Conservation (phyloP, 257 asterid genomes). For the Echites panduratus region DNA sequence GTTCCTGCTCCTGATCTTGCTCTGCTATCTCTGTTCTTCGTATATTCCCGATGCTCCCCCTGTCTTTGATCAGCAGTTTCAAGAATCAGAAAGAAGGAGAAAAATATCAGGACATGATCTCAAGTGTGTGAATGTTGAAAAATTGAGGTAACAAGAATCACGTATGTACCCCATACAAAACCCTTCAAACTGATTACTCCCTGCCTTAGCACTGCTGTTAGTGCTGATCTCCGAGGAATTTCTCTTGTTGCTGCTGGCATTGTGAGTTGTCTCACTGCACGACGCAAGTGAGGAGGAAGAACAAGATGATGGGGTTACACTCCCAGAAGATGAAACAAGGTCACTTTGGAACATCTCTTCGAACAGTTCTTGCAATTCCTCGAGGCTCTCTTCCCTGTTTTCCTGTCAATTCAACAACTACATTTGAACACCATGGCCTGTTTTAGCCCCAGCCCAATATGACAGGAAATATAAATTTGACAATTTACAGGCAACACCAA, state of each 20-base stretch:
- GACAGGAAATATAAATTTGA: not conserved
- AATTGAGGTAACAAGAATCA: not conserved
- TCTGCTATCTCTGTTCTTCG: conserved; percentile 31
- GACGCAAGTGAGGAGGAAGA: conserved; percentile 38
- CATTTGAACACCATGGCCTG: conserved; percentile 25
- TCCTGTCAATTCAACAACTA: conserved; percentile 44
- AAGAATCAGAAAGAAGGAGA: not conserved
- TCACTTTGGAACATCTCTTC: conserved; percentile 55
- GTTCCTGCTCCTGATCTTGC: conserved; percentile 23
- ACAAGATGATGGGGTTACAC: conserved; percentile 28
- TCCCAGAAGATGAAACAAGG: conserved; percentile 30
- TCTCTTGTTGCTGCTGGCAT: conserved; percentile 34
- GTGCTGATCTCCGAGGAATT: conserved; percentile 33
- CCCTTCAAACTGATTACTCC: conserved; percentile 30
- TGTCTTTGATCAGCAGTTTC: conserved; percentile 19
- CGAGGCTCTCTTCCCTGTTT: conserved; percentile 47
- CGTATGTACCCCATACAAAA: conserved; percentile 38
- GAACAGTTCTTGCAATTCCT: conserved; percentile 63
- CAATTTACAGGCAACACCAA: not conserved
- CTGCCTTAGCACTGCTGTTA: conserved; percentile 9
- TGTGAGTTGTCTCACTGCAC: conserved; percentile 14
- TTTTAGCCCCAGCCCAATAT: conserved; percentile 14
- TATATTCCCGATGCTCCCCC: conserved; percentile 32
- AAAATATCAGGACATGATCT: not conserved
- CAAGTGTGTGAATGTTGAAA: not conserved